phyloP scores from a whole-genome alignment of 2,329 filamentous ascomycete species.

The Fusarium coicis region DNA sequence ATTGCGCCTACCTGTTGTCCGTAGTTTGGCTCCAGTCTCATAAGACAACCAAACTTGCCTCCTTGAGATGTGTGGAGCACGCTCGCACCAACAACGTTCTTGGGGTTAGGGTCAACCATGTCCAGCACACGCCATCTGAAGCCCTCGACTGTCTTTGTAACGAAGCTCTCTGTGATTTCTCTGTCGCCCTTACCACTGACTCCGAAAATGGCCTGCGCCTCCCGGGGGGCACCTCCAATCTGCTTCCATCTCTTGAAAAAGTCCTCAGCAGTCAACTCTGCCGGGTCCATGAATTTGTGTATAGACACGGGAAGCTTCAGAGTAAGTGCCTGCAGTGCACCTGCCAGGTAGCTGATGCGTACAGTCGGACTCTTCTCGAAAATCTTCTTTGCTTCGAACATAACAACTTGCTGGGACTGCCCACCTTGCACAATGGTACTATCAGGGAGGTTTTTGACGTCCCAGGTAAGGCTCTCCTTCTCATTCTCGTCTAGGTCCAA shows the following conservation, averaged over 20 bases:
- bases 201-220: constrained; percentile 88
- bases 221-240: constrained; percentile 87
- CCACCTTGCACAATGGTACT: constrained; percentile 77
- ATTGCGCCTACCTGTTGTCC: constrained; percentile 79
- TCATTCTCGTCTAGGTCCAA: constrained; percentile 80
- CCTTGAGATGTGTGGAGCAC: constrained; percentile 83
- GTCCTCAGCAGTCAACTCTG: constrained; percentile 86
- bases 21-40: constrained; percentile 95
- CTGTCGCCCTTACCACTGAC: constrained; percentile 63
- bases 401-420: constrained; percentile 92
- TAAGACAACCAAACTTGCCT: constrained; percentile 92
- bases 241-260: constrained; percentile 99
- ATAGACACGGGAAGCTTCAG: constrained; percentile 87
- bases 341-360: constrained; percentile 92
- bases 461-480: constrained; percentile 77
- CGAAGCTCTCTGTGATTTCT: constrained; percentile 76
- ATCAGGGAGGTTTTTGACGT: constrained; percentile 89
- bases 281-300: constrained; percentile 97
- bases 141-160: constrained; percentile 78
- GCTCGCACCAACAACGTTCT: constrained; percentile 93
- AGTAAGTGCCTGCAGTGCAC: constrained; percentile 90
- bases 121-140: constrained; percentile 91
- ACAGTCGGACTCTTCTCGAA: constrained; percentile 91
- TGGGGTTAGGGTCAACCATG: constrained; percentile 88
- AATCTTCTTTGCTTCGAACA: constrained; percentile 87